These are phyloP conservation scores for Quercus ilex DNA, from an alignment of 306 rosid genomes.

Conservation along the genomic window DNA sequence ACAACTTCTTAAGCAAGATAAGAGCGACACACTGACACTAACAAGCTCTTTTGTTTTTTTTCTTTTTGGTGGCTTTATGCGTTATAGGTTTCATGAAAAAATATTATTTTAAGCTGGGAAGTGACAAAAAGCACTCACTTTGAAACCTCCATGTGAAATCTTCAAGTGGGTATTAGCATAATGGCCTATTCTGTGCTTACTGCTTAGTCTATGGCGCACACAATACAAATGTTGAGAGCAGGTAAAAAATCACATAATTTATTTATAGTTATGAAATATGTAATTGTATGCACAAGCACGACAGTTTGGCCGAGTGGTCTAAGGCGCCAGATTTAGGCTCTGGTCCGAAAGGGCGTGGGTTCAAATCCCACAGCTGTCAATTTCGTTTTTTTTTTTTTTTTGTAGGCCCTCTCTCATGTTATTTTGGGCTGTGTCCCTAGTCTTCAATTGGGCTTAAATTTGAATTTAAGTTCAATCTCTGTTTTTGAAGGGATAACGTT, in stretches of 20 bases:
- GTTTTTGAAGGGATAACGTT: background rate
- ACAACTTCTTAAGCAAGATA: background rate
- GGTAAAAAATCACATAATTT: too few relatives aligned
- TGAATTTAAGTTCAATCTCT: background rate
- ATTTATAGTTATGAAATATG: rapidly evolving
- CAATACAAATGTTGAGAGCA: background rate
- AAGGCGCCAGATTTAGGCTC: constrained; percentile 98
- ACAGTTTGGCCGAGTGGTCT: constrained; percentile 98
- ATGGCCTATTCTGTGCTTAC: background rate
- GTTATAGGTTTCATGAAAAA: background rate
- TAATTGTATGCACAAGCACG: rapidly evolving
- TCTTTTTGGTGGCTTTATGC: too few relatives aligned
- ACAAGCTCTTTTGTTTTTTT: background rate
- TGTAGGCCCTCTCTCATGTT: rapidly evolving
- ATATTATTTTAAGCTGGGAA: background rate
- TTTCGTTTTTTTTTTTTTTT: rapidly evolving
- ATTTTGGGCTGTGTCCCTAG: background rate
- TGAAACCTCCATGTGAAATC: background rate
- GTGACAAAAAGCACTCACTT: background rate
- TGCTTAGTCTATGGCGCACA: background rate
- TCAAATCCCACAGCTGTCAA: constrained; percentile 87
- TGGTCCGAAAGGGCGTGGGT: constrained; percentile 99
- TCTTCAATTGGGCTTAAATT: too few relatives aligned
- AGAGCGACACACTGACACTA: background rate
- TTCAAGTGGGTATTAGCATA: background rate